Evolutionary conservation across 2,329 filamentous ascomycete species (phyloP), one percentile per base, ranked within the genome.

Genomic region (Neofusicoccum cordaticola): DNA sequence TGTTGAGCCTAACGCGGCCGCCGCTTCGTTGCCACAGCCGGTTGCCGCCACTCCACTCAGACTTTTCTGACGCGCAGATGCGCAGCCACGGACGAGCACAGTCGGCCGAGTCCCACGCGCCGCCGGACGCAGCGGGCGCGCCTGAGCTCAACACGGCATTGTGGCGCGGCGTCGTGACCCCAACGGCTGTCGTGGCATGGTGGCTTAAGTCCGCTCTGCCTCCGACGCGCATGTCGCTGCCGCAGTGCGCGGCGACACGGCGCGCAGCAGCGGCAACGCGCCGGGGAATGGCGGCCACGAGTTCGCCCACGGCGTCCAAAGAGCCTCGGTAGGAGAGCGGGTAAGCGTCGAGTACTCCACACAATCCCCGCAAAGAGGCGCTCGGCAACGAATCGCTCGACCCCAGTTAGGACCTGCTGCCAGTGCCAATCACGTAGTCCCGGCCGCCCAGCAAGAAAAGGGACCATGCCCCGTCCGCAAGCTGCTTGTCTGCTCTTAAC

Each of bases 311-410:
- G 51, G n/a, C 9, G 8, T 34, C 35, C 12, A 3, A 57, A 11
- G 53, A 44, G 39, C 53, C 53, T 57, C 53, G 53, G 53, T 9
- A 57, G 52, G 17, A 17, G 9, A 37, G 39, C 52, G 52, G 52
- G n/a, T 41, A 48, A 56, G 12, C 6, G 3, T 27, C 11, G 5
- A 13, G 35, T 44, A 57, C 53, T 57, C 53, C 53, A 57, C 53
- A 57, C 39, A 11, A 57, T 42, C 53, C 53, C 53, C 53, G 53
- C 53, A 44, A 57, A 34, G 53, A 57, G 53, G 53, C 53, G 19
- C 22, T 57, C 53, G 53, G 53, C 53, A 57, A 34, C 52, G 13
- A 31, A 19, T 19, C 52, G n/a, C 12, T 35, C 19, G 27, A 31
- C 12, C 35, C 11, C 52, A 11, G 12, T 8, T 27, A 3, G 42